Base-by-base conservation (phyloP, 495 filamentous ascomycete species). In the Bacidia rubella region DNA sequence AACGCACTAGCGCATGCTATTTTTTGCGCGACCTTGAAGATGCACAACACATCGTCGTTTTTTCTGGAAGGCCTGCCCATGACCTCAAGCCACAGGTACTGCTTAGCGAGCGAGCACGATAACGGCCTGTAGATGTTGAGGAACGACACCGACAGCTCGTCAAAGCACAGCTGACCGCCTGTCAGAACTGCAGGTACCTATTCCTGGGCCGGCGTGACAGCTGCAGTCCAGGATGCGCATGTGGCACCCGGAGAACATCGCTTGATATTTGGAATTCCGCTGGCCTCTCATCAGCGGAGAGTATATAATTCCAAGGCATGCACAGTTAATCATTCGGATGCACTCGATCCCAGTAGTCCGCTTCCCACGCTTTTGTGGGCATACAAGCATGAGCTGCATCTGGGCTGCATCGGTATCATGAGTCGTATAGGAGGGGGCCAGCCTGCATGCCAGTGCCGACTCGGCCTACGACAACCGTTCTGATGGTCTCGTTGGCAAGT, bases 101-200 rank as follows among this genome's bases (percentile, higher is more conserved):
- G 29, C 15, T 35, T 35, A 35, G 29, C 29, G 29, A 35, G 29
- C 29, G 29, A 35, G 29, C 29, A 35, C 29, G 29, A 35, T 35
- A 35, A 35, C 29, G 29, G 29, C 29, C 29, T 35, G 29, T 35
- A 35, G 29, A 7, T 15, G 29, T 35, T 7, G 29, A 22, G 3
- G 47, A 50, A 50, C 27, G 24, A 50, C 27, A 44, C 41, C 41
- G 5, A 22, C 32, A 0, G 4, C 12, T 12, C 32, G 47, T 50
- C 47, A 50, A 50, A 35, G 47, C 32, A 50, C 47, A 50, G 47
- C 47, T 17, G 47, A 39, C 27, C 25, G 47, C 47, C 41, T 44
- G 41, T 44, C 47, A 50, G 29, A 29, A 38, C 22, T 32, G 47
- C 47, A 50, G 47, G 47, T 50, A 38, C 47, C 47, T 50, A 38